Evolutionary conservation across 1,284 basidiomycete species (phyloP).

Genomic region (Malassezia restricta): DNA sequence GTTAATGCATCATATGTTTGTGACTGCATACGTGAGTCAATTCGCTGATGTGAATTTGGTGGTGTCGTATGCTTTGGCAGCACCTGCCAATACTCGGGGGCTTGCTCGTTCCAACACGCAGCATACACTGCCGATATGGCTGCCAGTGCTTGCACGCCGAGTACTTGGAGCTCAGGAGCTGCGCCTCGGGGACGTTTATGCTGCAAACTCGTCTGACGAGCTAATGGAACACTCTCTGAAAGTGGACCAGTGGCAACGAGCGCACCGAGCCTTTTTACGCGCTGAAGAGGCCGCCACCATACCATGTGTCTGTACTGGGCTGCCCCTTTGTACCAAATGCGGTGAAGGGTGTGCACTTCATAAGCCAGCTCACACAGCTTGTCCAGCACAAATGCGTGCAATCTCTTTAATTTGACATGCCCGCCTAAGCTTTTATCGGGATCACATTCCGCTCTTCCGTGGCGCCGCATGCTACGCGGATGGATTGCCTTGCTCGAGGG

Average conservation of each 20-base stretch:
- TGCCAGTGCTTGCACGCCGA: background rate
- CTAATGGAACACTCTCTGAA: background rate
- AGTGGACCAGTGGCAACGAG: slow-evolving; percentile 6
- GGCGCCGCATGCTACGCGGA: too few species aligned
- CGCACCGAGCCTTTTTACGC: slow-evolving; percentile 1
- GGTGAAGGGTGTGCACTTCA: slow-evolving; percentile 8
- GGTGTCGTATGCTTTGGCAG: slow-evolving; percentile 6
- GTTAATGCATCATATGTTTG: background rate
- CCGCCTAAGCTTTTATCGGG: too few species aligned
- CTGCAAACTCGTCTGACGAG: background rate
- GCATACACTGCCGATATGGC: slow-evolving; percentile 3
- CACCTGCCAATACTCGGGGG: background rate
- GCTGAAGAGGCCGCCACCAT: slow-evolving; percentile 13
- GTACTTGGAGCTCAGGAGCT: background rate
- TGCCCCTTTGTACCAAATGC: slow-evolving; percentile 12
- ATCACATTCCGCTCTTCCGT: too few species aligned
- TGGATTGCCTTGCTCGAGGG: background rate
- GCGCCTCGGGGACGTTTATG: background rate
- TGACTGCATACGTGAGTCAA: background rate
- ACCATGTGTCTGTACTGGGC: slow-evolving; percentile 14
- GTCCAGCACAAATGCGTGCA: background rate
- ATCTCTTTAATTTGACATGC: background rate
- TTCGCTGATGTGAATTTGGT: background rate
- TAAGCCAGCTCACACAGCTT: slow-evolving; percentile 2
- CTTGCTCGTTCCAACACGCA: slow-evolving; percentile 2